Conservation (phyloP, 257 asterid genomes). For the Fraxinus quadrangulata region DNA sequence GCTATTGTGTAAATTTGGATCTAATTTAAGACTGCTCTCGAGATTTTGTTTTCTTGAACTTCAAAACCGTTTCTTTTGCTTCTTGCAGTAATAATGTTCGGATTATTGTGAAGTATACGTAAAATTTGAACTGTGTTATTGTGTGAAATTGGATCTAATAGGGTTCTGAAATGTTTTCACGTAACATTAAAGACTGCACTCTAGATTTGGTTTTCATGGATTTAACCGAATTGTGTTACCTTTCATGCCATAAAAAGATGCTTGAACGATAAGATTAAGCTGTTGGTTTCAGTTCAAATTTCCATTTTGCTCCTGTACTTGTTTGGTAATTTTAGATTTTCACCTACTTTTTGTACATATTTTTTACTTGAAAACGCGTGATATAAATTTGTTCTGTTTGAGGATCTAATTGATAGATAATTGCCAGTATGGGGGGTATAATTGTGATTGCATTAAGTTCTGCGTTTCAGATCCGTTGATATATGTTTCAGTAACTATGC, state of each 20-base stretch:
- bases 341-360: background rate
- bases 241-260: background rate
- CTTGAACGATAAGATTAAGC: background rate
- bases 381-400: background rate
- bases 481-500: background rate
- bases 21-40: conserved; percentile 26
- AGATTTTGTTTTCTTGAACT: background rate
- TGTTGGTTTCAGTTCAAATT: background rate
- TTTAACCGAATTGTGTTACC: background rate
- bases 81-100: background rate
- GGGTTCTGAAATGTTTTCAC: background rate
- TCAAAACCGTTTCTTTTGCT: background rate
- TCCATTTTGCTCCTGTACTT: background rate
- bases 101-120: background rate
- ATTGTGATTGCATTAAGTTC: background rate
- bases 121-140: background rate
- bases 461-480: background rate
- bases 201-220: background rate
- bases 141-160: background rate
- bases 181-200: background rate
- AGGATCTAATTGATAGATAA: background rate
- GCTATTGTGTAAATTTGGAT: conserved; percentile 31
- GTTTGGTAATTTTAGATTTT: background rate
- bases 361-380: background rate
- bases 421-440: background rate